Evolutionary conservation across 1,139 yeast genomes (phyloP), one percentile per base, ranked within the genome.

Genomic region (Citeromyces siamensis): DNA sequence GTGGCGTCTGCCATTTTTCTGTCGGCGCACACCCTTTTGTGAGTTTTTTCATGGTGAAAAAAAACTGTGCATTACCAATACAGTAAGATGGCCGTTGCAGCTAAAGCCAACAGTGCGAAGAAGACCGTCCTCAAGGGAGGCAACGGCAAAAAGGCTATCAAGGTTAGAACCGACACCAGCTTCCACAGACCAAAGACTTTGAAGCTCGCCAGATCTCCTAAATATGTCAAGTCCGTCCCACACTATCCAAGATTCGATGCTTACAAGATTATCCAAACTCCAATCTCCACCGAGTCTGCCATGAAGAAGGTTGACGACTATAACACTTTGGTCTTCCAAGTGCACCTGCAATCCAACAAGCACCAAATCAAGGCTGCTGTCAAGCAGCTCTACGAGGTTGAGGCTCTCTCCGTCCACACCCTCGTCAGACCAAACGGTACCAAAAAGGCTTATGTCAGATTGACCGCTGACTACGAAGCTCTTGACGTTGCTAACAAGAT

Each of bases 401-500:
- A 90, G 56, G 93, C 83, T 55, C 73, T 70, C 60, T 76, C 84
- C 71, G 88, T 90, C 61, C 85, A 90, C 90, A 90, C 97, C 58
- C 77, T 88, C 68, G 70, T 90, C 61, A 84, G 95, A 75, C 96
- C 98, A 65, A 88, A 90, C 68, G 98, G 98, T 70, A 83, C 96
- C 74, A 90, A 90, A 85, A 93, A 93, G 81, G 99, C 99, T 63
- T 90, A 82, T 76, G 90, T 90, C 66, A 86, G 95, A 75, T 83
- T 90, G 67, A 86, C 97, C 62, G 93, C 96, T 66, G 98, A 93
- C 71, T 84, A 81, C 76, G 99, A 90, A 73, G 98, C 98, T 67
- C 83, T 93, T 68, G 99, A 90, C 68, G 88, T 90, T 69, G 99
- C 98, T 68, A 88, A 88, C 95, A 86, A 93, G 75, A 90, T 88